Conservation (phyloP, 495 filamentous ascomycete species). For the Paragyromitra xinjiangensis region DNA sequence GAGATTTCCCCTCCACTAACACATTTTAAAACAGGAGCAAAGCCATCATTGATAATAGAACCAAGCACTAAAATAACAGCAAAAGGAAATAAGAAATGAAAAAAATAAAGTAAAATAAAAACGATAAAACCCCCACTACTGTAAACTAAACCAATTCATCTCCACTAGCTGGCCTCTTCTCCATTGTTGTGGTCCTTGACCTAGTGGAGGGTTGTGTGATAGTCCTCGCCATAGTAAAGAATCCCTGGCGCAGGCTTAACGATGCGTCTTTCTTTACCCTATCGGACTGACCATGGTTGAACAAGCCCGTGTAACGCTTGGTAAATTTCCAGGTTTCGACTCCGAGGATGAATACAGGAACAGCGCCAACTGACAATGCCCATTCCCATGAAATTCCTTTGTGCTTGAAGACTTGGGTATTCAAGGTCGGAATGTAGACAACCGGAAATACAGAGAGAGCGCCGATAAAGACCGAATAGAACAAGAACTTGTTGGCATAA, state of each 20-base stretch:
- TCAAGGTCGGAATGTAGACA: slow-evolving; percentile 74
- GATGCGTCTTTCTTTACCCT: slow-evolving; percentile 58
- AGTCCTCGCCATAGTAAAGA: slow-evolving; percentile 59
- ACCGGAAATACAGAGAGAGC: slow-evolving; percentile 73
- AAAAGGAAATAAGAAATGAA: slow-evolving; percentile 8
- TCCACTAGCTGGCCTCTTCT: slow-evolving; percentile 46
- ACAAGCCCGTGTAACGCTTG: slow-evolving; percentile 63
- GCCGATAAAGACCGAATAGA: slow-evolving; percentile 73
- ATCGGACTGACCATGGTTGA: slow-evolving; percentile 56
- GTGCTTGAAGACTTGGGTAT: slow-evolving; percentile 73
- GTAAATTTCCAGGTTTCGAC: slow-evolving; percentile 71
- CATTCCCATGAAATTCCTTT: slow-evolving; percentile 75
- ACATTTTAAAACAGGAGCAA: not conserved
- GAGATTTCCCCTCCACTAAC: not conserved
- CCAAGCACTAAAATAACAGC: not conserved
- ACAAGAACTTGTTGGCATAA: slow-evolving; percentile 74
- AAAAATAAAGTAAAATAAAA: slow-evolving; percentile 24
- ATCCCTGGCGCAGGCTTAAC: slow-evolving; percentile 59
- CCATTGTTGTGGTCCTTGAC: slow-evolving; percentile 52
- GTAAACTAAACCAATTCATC: slow-evolving; percentile 51
- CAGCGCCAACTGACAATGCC: slow-evolving; percentile 66
- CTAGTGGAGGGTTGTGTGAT: slow-evolving; percentile 51
- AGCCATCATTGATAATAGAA: slow-evolving; percentile 5
- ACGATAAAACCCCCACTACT: not conserved
- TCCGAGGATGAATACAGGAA: slow-evolving; percentile 67